phyloP scores from a whole-genome alignment of 306 rosid genomes.

The Hippophae gyantsensis region DNA sequence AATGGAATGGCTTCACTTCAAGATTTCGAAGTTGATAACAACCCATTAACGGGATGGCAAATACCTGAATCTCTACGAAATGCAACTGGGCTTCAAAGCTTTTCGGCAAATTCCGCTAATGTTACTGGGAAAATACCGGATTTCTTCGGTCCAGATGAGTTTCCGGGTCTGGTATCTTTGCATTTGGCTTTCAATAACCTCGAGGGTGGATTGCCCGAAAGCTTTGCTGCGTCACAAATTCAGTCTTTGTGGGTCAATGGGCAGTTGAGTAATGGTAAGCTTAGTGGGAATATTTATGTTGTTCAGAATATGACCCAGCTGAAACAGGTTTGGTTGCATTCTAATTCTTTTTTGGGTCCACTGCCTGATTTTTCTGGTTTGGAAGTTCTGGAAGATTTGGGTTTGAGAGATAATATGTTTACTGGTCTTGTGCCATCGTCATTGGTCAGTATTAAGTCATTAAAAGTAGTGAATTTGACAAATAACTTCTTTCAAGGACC shows the following conservation, averaged over 20 bases:
- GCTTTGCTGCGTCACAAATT: constrained; percentile 41
- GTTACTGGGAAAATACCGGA: constrained; percentile 51
- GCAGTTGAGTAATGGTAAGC: constrained; percentile 41
- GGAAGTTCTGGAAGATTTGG: constrained; percentile 39
- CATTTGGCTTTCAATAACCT: constrained; percentile 64
- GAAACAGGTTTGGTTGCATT: constrained; percentile 71
- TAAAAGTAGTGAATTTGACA: constrained; percentile 58
- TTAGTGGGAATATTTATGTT: constrained; percentile 43
- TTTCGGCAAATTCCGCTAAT: constrained; percentile 70
- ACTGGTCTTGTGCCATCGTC: constrained; percentile 68
- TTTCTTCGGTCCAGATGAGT: constrained; percentile 33
- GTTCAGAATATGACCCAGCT: constrained; percentile 60
- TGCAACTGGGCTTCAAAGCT: constrained; percentile 54
- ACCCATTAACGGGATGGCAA: constrained; percentile 63
- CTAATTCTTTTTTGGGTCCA: constrained; percentile 55
- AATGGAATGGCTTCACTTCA: constrained; percentile 47
- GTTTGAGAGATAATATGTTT: constrained; percentile 63
- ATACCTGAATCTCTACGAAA: constrained; percentile 41
- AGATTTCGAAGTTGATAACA: constrained; percentile 49
- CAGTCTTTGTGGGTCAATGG: constrained; percentile 81
- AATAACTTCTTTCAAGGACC: constrained; percentile 69
- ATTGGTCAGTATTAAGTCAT: constrained; percentile 37
- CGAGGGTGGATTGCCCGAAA: constrained; percentile 46
- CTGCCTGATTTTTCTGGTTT: constrained; percentile 59
- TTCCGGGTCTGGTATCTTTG: constrained; percentile 45